Conservation (phyloP, 2,329 filamentous ascomycete genomes). For the Neobulgaria alba region DNA sequence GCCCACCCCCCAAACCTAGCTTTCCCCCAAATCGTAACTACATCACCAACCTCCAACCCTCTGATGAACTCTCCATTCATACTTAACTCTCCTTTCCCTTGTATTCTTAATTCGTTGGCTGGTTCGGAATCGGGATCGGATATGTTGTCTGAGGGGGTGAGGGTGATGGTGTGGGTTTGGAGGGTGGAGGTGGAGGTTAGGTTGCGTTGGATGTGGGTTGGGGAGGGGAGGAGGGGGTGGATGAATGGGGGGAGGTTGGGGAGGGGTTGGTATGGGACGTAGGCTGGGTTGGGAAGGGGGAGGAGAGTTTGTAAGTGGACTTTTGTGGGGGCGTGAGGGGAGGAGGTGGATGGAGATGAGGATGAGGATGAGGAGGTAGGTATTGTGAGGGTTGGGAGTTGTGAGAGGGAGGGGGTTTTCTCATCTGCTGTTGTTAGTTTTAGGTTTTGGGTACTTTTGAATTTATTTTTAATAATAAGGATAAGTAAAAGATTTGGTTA, state of each 20-base stretch:
- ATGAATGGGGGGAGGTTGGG: conserved; percentile 24
- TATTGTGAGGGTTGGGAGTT: neutral
- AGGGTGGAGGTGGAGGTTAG: conserved; percentile 32
- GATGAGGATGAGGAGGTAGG: too few species aligned
- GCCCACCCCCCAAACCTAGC: conserved; percentile 46
- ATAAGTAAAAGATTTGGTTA: neutral
- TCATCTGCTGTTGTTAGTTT: neutral
- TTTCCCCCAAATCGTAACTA: conserved; percentile 53
- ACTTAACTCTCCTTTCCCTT: conserved; percentile 43
- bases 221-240: conserved; percentile 31
- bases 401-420: neutral
- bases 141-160: conserved; percentile 45
- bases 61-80: conserved; percentile 48
- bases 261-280: conserved; percentile 10
- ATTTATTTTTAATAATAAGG: neutral
- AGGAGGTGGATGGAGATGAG: neutral
- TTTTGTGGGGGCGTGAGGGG: neutral
- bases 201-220: conserved; percentile 38
- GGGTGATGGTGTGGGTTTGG: conserved; percentile 41
- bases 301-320: neutral
- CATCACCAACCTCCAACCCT: conserved; percentile 47
- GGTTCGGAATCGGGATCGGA: conserved; percentile 36
- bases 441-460: neutral
- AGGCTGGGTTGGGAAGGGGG: neutral
- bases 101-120: conserved; percentile 27